Evolutionary conservation across 768 basidiomycete genomes (phyloP).

Genomic region (Pleurotus citrinopileatus): DNA sequence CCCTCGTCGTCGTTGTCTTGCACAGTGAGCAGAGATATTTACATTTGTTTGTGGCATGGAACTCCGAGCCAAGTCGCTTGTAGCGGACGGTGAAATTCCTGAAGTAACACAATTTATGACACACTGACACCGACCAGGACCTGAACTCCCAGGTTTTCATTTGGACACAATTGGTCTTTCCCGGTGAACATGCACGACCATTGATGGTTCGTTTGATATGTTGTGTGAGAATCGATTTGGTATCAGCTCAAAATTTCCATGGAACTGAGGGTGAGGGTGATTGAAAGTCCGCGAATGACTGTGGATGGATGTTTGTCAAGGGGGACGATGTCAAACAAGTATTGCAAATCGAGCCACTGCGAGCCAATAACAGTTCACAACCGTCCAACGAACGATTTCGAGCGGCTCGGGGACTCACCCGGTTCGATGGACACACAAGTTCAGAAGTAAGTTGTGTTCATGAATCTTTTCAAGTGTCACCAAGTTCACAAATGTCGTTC

Average conservation of each 20-base stretch:
- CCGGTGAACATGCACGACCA: too few relatives aligned
- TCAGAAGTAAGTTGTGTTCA: slow-evolving; percentile 33
- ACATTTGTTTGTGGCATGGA: slow-evolving; percentile 1
- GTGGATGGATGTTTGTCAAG: slow-evolving; percentile 18
- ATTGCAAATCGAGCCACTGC: slow-evolving; percentile 27
- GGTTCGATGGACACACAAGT: slow-evolving; percentile 40
- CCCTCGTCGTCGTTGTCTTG: slow-evolving; percentile 7
- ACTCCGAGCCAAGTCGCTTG: slow-evolving; percentile 10
- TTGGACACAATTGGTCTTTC: not conserved
- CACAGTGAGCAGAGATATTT: slow-evolving; percentile 9
- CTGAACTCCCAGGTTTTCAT: not conserved
- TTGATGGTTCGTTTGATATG: not conserved
- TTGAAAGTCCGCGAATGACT: not conserved
- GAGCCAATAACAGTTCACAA: slow-evolving; percentile 19
- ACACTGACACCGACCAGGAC: not conserved
- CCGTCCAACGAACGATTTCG: slow-evolving; percentile 16
- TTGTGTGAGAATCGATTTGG: not conserved
- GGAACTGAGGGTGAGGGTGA: too few relatives aligned
- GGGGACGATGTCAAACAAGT: slow-evolving; percentile 22
- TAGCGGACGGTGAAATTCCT: slow-evolving; percentile 13
- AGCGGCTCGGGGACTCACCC: slow-evolving; percentile 12
- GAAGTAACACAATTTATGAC: too few relatives aligned
- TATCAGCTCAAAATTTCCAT: too few relatives aligned
- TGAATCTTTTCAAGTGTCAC: slow-evolving; percentile 5
- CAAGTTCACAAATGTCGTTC: slow-evolving; percentile 11